Percentiles rank a stretch among this genome's conserved stretches.
These are phyloP conservation scores for Phyllosticta capitalensis DNA, from an alignment of 2,329 filamentous ascomycete species.

Conservation along the genomic window DNA sequence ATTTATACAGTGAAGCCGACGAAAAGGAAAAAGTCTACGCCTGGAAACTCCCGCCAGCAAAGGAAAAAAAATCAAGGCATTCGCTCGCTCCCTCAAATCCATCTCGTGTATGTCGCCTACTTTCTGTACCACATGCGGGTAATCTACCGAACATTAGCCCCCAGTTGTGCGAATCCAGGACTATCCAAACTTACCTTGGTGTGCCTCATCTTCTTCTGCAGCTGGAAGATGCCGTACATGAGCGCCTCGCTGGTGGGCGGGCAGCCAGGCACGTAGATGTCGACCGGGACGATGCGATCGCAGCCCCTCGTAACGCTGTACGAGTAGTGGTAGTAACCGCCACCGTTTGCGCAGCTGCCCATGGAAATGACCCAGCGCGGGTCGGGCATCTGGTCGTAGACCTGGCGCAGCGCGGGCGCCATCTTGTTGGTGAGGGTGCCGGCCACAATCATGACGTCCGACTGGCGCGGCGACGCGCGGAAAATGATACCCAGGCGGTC, in stretches of 20 bases:
- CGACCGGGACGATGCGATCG: constrained; percentile 72
- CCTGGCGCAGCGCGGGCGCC: constrained; percentile 79
- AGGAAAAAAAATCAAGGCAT: not conserved
- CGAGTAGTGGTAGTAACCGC: constrained; percentile 80
- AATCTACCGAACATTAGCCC: constrained; percentile 22
- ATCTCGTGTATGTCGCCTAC: constrained; percentile 21
- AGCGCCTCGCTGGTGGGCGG: constrained; percentile 46
- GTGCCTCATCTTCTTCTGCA: constrained; percentile 68
- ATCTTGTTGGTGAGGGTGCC: constrained; percentile 95
- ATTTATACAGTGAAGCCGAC: not conserved
- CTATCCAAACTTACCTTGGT: constrained; percentile 24
- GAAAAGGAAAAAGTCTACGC: not conserved
- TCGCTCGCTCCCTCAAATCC: not conserved
- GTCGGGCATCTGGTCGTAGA: constrained; percentile 94
- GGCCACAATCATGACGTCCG: constrained; percentile 91
- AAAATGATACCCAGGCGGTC: constrained; percentile 88
- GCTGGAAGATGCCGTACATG: constrained; percentile 59
- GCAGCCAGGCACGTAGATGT: constrained; percentile 74
- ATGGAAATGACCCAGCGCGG: constrained; percentile 80
- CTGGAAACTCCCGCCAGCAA: not conserved
- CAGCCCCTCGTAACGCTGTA: constrained; percentile 71
- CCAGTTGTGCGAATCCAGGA: too few species aligned
- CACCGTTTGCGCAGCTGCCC: constrained; percentile 77
- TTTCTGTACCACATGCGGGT: constrained; percentile 51
- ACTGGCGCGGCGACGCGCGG: constrained; percentile 79